Evolutionary conservation across 176 grass and related monocot genomes (phyloP), one percentile per base, ranked within the genome.

Genomic region (Eragrostis nindensis): DNA sequence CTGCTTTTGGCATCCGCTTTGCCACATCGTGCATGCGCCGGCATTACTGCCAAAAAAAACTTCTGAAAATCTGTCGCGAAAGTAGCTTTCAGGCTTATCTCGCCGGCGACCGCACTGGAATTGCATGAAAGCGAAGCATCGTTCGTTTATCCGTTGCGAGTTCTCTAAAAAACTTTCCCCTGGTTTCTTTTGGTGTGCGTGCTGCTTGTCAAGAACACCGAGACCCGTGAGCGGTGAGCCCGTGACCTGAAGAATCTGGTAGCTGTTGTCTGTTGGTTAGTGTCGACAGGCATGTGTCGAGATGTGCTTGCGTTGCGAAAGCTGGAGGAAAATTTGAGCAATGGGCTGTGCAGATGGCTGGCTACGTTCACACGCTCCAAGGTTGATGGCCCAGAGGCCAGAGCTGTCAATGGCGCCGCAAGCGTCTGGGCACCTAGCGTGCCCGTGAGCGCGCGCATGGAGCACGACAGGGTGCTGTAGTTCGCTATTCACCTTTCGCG

Each of bases 241-340:
- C 72, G 82, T 89, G 87, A 77, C 72, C 59, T 63, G 21, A 29
- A 89, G 72, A 77, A 81, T 85, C 82, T 30, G 76, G 82, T 71
- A 40, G 76, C 62, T 60, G 82, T 41, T 65, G 82, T 57, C 11
- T 8, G 77, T 41, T 71, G 82, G 53, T 0, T n/a, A 55, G 68
- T 36, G 75, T 74, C 48, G 18, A 6, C 11, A 44, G 36, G 36
- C n/a, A 11, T 14, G 11, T 62, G 64, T 41, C 40, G 8, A 24
- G 22, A 62, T 14, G 59, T 18, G 56, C 75, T 45, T 15, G 57
- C 38, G 47, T 45, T 15, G 57, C 38, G 47, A 55, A 67, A 76
- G 54, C 6, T 16, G 70, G 44, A 13, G 52, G 30, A 62, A 62
- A 39, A 6, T 38, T 16, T 70, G 50, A 70, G 80, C 64, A 19